Percentiles rank a stretch among this genome's conserved stretches.
Conservation (phyloP, 202 grass and related monocot species). For the Brachypodium distachyon region DNA sequence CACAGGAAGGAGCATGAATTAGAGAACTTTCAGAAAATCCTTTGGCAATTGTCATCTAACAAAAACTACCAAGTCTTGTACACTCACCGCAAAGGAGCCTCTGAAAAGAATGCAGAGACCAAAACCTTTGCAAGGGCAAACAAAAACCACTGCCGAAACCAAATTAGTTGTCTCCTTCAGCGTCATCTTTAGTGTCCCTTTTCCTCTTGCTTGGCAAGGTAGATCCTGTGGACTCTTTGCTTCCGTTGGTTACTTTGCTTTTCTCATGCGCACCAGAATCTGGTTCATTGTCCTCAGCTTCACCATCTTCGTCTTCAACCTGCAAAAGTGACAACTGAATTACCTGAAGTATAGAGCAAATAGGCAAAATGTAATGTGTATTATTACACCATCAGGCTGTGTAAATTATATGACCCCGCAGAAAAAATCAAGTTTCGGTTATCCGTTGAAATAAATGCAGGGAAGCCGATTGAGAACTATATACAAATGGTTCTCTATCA, state of each 20-base stretch:
- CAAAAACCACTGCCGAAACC: not conserved
- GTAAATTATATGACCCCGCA: not conserved
- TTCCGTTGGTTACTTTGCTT: slow-evolving; percentile 9
- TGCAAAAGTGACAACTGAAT: slow-evolving; percentile 1
- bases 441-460: not conserved
- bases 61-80: not conserved
- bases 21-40: not conserved
- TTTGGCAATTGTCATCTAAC: not conserved
- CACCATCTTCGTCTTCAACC: slow-evolving; percentile 34
- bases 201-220: slow-evolving; percentile 53
- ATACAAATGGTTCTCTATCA: not conserved
- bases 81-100: not conserved
- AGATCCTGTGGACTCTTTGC: slow-evolving; percentile 7
- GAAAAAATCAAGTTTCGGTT: not conserved
- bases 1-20: not conserved
- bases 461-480: not conserved
- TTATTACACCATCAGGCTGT: not conserved
- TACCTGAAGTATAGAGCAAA: not conserved
- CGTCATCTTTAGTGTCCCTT: slow-evolving; percentile 25
- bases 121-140: not conserved
- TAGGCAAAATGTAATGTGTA: not conserved
- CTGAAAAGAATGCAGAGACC: not conserved
- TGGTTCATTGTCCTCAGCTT: slow-evolving; percentile 31
- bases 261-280: slow-evolving; percentile 26
- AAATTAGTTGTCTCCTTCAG: not conserved